phyloP scores from a whole-genome alignment of 176 grass and related monocot genomes.

The Aegilops bicornis region DNA sequence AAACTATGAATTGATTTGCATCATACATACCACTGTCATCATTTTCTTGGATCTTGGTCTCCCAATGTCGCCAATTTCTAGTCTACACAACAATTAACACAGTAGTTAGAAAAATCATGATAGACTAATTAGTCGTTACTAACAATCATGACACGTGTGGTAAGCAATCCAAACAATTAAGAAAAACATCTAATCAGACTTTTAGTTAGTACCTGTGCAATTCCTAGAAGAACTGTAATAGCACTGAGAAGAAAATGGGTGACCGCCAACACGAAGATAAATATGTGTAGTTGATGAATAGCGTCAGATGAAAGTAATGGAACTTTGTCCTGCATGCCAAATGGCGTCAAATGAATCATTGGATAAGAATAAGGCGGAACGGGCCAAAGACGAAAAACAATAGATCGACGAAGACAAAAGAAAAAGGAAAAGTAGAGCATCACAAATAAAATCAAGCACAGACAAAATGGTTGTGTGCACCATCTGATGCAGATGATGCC shows the following conservation, averaged over 20 bases:
- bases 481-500: too few relatives aligned
- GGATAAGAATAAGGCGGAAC: not conserved
- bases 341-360: not conserved
- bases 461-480: too few relatives aligned
- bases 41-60: constrained; percentile 42
- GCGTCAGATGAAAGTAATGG: constrained; percentile 66
- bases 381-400: not conserved
- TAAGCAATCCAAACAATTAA: too few relatives aligned
- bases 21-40: constrained; percentile 45
- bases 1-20: not conserved
- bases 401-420: not conserved
- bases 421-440: not conserved
- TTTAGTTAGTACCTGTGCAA: constrained; percentile 46
- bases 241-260: constrained; percentile 78
- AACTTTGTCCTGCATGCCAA: constrained; percentile 51
- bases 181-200: not conserved
- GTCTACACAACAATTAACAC: constrained; percentile 31
- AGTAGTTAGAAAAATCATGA: not conserved
- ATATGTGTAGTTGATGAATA: constrained; percentile 85
- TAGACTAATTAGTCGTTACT: not conserved
- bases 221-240: constrained; percentile 65
- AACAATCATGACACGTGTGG: not conserved
- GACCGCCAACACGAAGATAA: constrained; percentile 81
- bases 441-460: not conserved
- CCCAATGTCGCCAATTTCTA: constrained; percentile 65